Percentiles rank a stretch among this genome's conserved stretches.
phyloP scores from a whole-genome alignment of 1,284 basidiomycete genomes.

The Ustilago nuda region DNA sequence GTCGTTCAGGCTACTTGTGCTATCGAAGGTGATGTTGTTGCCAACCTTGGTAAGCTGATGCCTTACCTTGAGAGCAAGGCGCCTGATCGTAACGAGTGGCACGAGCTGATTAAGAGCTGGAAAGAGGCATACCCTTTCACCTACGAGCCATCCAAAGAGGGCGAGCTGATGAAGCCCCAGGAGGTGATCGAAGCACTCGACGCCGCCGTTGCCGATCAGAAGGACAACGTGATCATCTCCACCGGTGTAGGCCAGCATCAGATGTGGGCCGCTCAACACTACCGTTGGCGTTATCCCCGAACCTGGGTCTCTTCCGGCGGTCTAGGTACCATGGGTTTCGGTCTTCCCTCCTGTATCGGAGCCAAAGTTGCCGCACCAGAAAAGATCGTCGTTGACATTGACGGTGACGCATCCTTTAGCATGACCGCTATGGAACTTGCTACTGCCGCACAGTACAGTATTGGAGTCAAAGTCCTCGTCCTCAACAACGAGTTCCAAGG shows the following conservation, averaged over 20 bases:
- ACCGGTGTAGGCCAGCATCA: constrained; percentile 99
- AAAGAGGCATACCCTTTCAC: constrained; percentile 92
- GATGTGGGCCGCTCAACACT: constrained; percentile 99
- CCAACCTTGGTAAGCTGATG: constrained; percentile 83
- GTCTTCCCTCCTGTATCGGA: constrained; percentile 91
- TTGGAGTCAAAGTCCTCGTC: constrained; percentile 85
- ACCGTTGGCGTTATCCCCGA: constrained; percentile 86
- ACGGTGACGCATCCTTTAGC: constrained; percentile 93
- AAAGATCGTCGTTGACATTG: constrained; percentile 94
- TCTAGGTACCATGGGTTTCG: constrained; percentile 94
- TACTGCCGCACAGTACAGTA: constrained; percentile 88
- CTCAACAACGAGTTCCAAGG: constrained; percentile 73
- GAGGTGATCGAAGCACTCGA: constrained; percentile 95
- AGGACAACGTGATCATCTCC: constrained; percentile 87
- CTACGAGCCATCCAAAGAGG: constrained; percentile 77
- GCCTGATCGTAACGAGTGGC: constrained; percentile 77
- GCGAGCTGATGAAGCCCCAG: constrained; percentile 89
- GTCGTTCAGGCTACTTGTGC: constrained; percentile 94
- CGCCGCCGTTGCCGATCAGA: constrained; percentile 75
- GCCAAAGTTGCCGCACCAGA: constrained; percentile 95
- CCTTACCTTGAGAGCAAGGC: constrained; percentile 72
- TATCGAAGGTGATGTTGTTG: constrained; percentile 89
- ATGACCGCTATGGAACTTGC: constrained; percentile 99
- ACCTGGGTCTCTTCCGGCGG: constrained; percentile 97
- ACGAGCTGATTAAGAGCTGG: constrained; percentile 78